Percentiles rank a stretch among this genome's conserved stretches.
Conservation (phyloP, 176 grass and related monocot genomes). For the Eleusine coracana region DNA sequence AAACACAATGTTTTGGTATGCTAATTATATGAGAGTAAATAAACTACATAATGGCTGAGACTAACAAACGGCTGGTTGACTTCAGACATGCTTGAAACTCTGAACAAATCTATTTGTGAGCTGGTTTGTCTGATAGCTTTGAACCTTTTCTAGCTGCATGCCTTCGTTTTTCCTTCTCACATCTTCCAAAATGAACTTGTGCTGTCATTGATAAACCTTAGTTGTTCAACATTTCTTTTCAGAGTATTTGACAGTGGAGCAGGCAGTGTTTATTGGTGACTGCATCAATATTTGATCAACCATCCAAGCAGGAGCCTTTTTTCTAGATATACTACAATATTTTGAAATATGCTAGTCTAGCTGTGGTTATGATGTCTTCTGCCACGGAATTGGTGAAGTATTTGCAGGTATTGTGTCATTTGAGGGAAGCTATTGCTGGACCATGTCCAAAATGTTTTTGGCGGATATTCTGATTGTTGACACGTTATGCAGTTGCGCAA, state of each 20-base stretch:
- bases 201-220: not conserved
- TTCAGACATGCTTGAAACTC: not conserved
- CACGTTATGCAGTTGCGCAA: not conserved
- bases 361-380: not conserved
- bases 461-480: not conserved
- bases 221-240: not conserved
- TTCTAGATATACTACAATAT: not conserved
- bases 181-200: constrained; percentile 5
- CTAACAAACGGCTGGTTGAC: not conserved
- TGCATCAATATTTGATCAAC: not conserved
- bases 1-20: not conserved
- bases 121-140: constrained; percentile 10
- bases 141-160: not conserved
- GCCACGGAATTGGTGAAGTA: not conserved
- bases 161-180: not conserved
- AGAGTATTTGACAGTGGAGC: not conserved
- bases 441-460: not conserved
- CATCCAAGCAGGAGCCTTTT: constrained; percentile 8
- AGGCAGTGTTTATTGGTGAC: not conserved
- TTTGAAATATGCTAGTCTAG: not conserved
- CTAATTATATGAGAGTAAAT: not conserved
- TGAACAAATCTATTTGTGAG: not conserved
- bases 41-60: constrained; percentile 7
- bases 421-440: not conserved
- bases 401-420: not conserved